Evolutionary conservation across 2,329 filamentous ascomycete species (phyloP), one percentile per base, ranked within the genome.

Genomic region (Aspergillus fischeri): DNA sequence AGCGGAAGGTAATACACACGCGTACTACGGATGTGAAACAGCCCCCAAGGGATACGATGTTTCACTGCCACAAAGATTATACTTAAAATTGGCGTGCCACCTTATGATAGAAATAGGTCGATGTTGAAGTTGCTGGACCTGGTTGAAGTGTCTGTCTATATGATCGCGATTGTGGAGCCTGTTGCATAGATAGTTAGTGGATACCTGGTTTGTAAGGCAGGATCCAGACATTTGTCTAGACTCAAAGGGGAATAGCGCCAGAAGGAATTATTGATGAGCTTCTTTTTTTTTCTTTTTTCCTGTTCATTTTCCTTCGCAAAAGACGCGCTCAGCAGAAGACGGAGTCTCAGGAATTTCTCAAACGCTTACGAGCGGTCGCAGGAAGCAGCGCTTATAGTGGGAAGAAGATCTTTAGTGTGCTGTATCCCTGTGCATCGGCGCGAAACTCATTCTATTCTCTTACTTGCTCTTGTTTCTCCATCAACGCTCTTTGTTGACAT

Each of bases 191-290:
- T 35, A 3, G 14, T 17, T 42, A 17, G 17, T 56, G 41, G 49
- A 11, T 53, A 59, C 63, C 63, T 64, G 54, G 54, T 56, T 54
- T 25, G 17, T 45, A n/a, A 63, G 63, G 62, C 59, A 59, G 9
- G 20, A 32, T 17, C 8, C 29, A 20, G 35, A 27, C 29, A 53
- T 51, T 24, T 24, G 10, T 35, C 41, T 38, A 53, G n/a, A 56
- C 56, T 59, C 11, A 51, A 52, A 59, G 8, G 9, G 49, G 60
- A 49, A 49, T 64, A 64, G 62, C 32, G 55, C 29, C 7, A 28
- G 17, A 24, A 21, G 48, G 45, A 41, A 24, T 49, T 57, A 41
- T 27, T 53, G 52, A 50, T 49, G 50, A 42, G 41, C 52, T 45
- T 54, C 21, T 53, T 41, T 54, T 55, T 55, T 56, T 56, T 53